Evolutionary conservation across 202 grass and related monocot species (phyloP), one percentile per base, ranked within the genome.

Genomic region (Bolboschoenoplectus hybrid): DNA sequence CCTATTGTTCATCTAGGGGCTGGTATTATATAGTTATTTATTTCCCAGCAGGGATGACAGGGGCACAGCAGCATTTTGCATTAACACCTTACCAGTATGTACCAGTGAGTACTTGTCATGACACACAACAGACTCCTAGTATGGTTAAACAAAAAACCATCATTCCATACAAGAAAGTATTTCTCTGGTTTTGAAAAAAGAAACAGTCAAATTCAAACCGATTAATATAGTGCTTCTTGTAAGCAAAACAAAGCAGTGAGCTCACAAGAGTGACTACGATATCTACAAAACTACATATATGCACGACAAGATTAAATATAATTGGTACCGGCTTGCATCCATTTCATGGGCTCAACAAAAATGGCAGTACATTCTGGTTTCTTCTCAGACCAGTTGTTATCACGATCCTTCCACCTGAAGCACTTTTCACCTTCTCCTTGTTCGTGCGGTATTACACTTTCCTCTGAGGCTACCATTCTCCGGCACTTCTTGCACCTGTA

Each of bases 271-370:
- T 9, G 43, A 45, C 19, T 70, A 43, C 45, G 12, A n/a, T n/a
- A 44, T 70, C 13, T 44, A 46, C 7, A 47, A 74, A 50, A 74
- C 9, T 19, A 26, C 44, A 71, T 26, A 26, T 26, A 26, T 26
- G 26, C 26, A 26, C 26, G 26, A 26, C 26, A 26, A 26, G 26
- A 26, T 26, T 26, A 26, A 26, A 26, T 26, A 26, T 26, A 26
- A 74, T 55, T 14, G 5, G 67, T 55, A 98, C 96, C 90, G 38
- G 93, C 57, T 88, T 91, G 67, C 93, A 98, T 95, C 93, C 96
- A 94, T 82, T 95, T 98, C 91, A 98, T 91, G 50, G 96, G 89
- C 74, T 98, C 88, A 65, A 98, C 90, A 46, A 90, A 98, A 88
- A 98, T 92, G 66, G 89, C 83, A 5, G 89, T 90, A 38, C 96